Conservation (phyloP, 371 early-diverging fungal species). For the Syncephalastrum monosporum region DNA sequence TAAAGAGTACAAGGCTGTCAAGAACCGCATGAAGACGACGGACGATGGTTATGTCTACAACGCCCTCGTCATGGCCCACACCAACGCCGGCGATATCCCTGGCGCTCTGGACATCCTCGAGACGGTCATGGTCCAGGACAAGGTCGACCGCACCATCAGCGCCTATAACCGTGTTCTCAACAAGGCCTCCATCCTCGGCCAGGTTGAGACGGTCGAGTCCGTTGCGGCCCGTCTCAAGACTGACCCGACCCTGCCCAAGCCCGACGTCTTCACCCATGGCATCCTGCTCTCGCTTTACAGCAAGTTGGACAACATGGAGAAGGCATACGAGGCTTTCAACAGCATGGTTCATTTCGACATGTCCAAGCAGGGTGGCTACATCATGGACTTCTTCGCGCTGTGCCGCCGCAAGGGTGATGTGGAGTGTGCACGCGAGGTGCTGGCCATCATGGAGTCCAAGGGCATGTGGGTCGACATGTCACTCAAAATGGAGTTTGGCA, state of each 20-base stretch:
- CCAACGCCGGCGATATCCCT: constrained; percentile 35
- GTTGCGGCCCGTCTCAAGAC: constrained; percentile 25
- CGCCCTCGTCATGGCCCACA: constrained; percentile 44
- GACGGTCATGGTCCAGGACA: constrained; percentile 33
- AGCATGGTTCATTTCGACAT: constrained; percentile 28
- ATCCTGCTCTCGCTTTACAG: constrained; percentile 33
- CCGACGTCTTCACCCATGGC: constrained; percentile 41
- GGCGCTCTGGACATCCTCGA: constrained; percentile 45
- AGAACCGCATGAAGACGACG: constrained; percentile 18
- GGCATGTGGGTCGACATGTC: constrained; percentile 21
- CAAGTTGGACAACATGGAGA: constrained; percentile 25
- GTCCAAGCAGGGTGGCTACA: constrained; percentile 32
- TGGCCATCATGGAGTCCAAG: constrained; percentile 22
- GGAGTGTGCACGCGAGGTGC: constrained; percentile 21
- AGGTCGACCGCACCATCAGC: constrained; percentile 26
- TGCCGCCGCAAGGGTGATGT: constrained; percentile 22
- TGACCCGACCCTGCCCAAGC: constrained; percentile 26
- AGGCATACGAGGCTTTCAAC: constrained; percentile 32
- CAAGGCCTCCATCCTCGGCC: constrained; percentile 25
- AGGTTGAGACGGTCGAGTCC: constrained; percentile 27
- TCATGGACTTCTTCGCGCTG: constrained; percentile 36
- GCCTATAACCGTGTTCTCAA: constrained; percentile 45
- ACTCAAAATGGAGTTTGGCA: constrained; percentile 4
- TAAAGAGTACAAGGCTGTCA: constrained; percentile 37
- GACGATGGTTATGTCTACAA: constrained; percentile 45